Evolutionary conservation across 768 basidiomycete species (phyloP), one percentile per base, ranked within the genome.

Genomic region (Sutorius australiensis): DNA sequence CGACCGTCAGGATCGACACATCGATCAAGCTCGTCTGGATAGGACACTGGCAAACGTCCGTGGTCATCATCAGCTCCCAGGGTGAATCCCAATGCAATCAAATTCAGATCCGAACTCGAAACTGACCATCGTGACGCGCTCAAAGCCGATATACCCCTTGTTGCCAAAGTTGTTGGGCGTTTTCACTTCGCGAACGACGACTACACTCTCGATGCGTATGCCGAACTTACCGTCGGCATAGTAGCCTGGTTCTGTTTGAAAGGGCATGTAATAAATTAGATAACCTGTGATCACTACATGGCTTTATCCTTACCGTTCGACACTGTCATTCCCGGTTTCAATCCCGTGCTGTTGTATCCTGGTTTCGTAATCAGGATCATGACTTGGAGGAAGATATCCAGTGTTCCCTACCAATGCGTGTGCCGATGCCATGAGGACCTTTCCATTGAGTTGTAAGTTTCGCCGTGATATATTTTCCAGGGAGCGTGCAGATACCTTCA

Each of bases 151-250:
- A 70, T 84, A 98, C 2, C 87, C 90, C 17, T 83, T 81, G 28
- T 85, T 79, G 1, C 90, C 92, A 66, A 95, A 98, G 57, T 80
- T 79, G 64, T 92, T 80, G 50, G 83, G 80, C 1, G 92, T 92
- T 48, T 86, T 68, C 10, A 71, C 85, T 40, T 84, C 79, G 45
- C 80, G 77, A 4, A 95, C 88, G 17, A 95, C 74, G 19, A 94
- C 83, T 39, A 98, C 79, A 68, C 82, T 93, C 72, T 99, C 95
- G 61, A 95, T 91, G 5, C 97, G 85, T 61, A 98, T 92, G 2
- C 95, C 95, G 62, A 86, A 98, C 41, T 78, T 74, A 2, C 94
- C 95, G 61, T 98, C 94, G 8, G 82, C 84, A 66, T 97, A 97
- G 67, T 88, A 95, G 9, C 94, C 93, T 1, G 94, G 94, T 59